These are phyloP conservation scores for Cubamyces lactineus DNA, from an alignment of 768 basidiomycete species.

Conservation along the genomic window DNA sequence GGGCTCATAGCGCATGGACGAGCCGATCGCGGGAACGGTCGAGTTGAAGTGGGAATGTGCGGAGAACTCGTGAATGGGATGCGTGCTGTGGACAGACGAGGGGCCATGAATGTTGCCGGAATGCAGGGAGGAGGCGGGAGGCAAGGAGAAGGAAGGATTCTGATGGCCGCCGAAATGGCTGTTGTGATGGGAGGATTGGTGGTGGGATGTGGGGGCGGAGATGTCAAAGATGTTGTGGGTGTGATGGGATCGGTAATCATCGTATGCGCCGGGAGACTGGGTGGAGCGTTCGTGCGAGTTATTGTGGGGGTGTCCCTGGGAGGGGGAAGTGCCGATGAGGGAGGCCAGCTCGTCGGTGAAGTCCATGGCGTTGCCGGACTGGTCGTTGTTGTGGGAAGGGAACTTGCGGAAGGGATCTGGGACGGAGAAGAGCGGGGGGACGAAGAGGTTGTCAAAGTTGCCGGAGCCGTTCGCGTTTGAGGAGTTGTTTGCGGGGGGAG, in stretches of 20 bases:
- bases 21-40: constrained; percentile 39
- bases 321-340: constrained; percentile 49
- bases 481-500: constrained; percentile 30
- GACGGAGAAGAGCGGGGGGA: constrained; percentile 49
- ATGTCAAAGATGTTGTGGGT: constrained; percentile 68
- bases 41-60: constrained; percentile 39
- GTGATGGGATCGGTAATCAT: constrained; percentile 40
- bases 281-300: constrained; percentile 48
- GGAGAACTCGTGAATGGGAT: constrained; percentile 36
- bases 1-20: constrained; percentile 41
- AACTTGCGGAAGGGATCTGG: constrained; percentile 62
- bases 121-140: constrained; percentile 36
- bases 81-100: constrained; percentile 17
- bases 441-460: constrained; percentile 45
- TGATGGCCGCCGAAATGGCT: constrained; percentile 24
- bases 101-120: constrained; percentile 28
- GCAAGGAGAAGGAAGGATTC: constrained; percentile 34
- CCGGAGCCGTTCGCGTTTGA: constrained; percentile 23
- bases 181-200: constrained; percentile 35
- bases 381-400: constrained; percentile 35
- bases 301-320: constrained; percentile 32
- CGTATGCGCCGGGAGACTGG: constrained; percentile 37
- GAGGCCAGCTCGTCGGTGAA: constrained; percentile 70
- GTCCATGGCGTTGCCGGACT: constrained; percentile 46
- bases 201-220: constrained; percentile 47